Base-by-base conservation (phyloP, 164 flowering plant species). In the Vitis rotundifolia region DNA sequence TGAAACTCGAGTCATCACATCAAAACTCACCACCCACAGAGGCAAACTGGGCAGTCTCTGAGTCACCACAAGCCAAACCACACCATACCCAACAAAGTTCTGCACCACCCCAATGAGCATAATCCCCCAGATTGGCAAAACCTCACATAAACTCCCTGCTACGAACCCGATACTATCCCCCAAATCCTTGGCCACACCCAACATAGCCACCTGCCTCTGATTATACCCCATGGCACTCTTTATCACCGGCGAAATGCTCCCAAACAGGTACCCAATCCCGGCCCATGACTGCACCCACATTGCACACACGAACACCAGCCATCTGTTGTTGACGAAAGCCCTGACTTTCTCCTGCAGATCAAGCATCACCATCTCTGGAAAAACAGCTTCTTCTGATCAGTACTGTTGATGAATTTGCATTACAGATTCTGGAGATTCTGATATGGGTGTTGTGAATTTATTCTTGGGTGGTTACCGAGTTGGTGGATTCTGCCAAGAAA, bases 271-370 rank as follows among this genome's bases (percentile, higher is more conserved):
- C 44, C 87, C 87, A 49, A 81, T 68, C 14, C 88, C 90, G 0
- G 83, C 85, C 50, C 80, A 81, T 1, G 86, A 79, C 60, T 81
- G 84, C 11, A 84, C 60, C 90, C 90, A 86, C 84, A 84, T 86
- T 61, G 90, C 78, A 8, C 76, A 77, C 56, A 84, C 90, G 56
- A 87, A 80, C n/a, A 83, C 85, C 53, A 87, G 79, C 88, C 90
- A 87, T 81, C 87, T 76, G 76, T 76, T 77, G 61, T 68, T 78
- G 19, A 69, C 2, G 47, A 86, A 77, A 0, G 19, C 74, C 73
- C 61, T 68, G n/a, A 69, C 14, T 54, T 70, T 78, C 59, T 71
- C 83, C 50, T 1, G 48, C 9, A 69, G 3, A 28, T 9, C 14
- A 26, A 57, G n/a, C 65, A 70, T 53, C 60, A 13, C 7, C 37